A percentile compares a stretch with the other conserved stretches of the same genome.
phyloP scores from a whole-genome alignment of 768 basidiomycete genomes.

The Kwoniella shandongensis region DNA sequence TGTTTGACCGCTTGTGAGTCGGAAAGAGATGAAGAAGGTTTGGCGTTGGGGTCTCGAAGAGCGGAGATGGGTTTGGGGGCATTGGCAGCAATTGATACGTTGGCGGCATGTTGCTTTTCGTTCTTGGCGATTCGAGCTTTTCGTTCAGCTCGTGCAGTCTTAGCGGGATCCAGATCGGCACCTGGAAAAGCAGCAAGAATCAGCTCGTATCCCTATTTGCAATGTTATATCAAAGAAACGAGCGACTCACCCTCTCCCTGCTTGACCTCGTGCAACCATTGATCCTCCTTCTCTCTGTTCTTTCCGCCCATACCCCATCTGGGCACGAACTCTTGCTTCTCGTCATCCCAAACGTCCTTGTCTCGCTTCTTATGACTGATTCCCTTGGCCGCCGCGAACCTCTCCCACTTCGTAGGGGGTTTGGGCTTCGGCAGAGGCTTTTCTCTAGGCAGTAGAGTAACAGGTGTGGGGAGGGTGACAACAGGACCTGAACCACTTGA shows the following conservation, averaged over 20 bases:
- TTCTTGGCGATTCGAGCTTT: constrained; percentile 84
- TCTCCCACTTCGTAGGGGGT: constrained; percentile 93
- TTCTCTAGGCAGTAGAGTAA: constrained; percentile 75
- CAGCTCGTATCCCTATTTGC: neutral
- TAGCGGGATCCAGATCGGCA: constrained; percentile 74
- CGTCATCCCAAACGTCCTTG: constrained; percentile 88
- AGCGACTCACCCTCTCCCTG: constrained; percentile 67
- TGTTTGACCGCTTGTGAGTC: constrained; percentile 33
- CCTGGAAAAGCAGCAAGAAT: constrained; percentile 57
- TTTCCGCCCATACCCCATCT: constrained; percentile 82
- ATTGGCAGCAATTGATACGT: constrained; percentile 59
- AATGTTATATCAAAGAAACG: neutral
- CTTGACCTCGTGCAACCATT: constrained; percentile 92
- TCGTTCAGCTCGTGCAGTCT: constrained; percentile 71
- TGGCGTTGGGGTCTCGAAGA: neutral
- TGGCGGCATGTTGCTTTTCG: constrained; percentile 70
- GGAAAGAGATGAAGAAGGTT: constrained; percentile 16
- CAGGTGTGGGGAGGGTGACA: constrained; percentile 74
- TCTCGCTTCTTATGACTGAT: constrained; percentile 78
- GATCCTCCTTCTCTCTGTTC: constrained; percentile 79
- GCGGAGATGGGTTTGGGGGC: constrained; percentile 5
- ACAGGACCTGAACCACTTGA: constrained; percentile 63
- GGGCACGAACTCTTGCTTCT: constrained; percentile 85
- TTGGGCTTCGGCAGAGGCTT: constrained; percentile 93
- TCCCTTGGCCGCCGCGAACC: constrained; percentile 90